These are phyloP conservation scores for Aspergillus haitiensis DNA, from an alignment of 495 filamentous ascomycete genomes.

Conservation along the genomic window DNA sequence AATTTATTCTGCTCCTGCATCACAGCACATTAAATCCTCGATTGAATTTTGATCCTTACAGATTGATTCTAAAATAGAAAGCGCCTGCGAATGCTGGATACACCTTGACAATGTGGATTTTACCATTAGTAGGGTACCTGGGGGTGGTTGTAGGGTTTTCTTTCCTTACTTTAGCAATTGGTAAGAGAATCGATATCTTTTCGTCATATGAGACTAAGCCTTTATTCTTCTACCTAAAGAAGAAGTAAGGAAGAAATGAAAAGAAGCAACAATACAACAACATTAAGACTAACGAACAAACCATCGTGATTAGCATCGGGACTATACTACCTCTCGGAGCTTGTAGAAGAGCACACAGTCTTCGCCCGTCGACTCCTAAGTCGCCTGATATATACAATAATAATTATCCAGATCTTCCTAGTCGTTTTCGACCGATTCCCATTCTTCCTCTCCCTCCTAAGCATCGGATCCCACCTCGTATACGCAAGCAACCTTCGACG, in stretches of 20 bases:
- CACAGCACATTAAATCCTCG: neutral
- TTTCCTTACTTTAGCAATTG: slow-evolving; percentile 91
- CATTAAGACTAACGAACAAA: slow-evolving; percentile 8
- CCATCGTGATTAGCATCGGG: slow-evolving; percentile 67
- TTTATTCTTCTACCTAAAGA: no score
- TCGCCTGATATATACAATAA: slow-evolving; percentile 80
- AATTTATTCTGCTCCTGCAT: neutral
- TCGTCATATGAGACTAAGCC: no score
- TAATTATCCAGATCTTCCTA: slow-evolving; percentile 72
- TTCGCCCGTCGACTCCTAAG: slow-evolving; percentile 81
- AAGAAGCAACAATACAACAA: neutral
- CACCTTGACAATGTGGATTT: slow-evolving; percentile 71
- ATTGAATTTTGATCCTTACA: neutral
- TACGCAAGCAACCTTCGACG: slow-evolving; percentile 87
- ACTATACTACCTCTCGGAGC: slow-evolving; percentile 95
- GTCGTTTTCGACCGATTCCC: slow-evolving; percentile 84
- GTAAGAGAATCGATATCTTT: slow-evolving; percentile 47
- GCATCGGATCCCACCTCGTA: slow-evolving; percentile 78
- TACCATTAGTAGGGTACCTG: slow-evolving; percentile 84
- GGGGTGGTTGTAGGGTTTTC: slow-evolving; percentile 85
- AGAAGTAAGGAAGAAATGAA: no score
- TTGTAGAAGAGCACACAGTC: slow-evolving; percentile 97
- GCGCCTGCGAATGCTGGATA: neutral
- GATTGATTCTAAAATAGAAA: neutral
- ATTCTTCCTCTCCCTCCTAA: slow-evolving; percentile 66